Evolutionary conservation across 148 eudicot genomes (phyloP).

Genomic region (Chenopodium quinoa): DNA sequence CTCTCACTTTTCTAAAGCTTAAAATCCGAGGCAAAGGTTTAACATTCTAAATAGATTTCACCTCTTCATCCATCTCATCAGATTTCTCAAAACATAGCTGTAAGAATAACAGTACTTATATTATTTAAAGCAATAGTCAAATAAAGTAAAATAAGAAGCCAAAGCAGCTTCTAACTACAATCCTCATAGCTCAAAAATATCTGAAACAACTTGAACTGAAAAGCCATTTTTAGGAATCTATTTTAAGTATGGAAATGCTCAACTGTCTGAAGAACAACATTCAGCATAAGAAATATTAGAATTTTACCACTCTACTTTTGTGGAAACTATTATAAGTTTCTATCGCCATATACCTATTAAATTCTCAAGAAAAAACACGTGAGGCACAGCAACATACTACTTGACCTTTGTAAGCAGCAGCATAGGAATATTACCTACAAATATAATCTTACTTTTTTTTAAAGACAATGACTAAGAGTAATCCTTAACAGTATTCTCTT

Average conservation of each 20-base stretch:
- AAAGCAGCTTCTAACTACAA: slow-evolving; percentile 13
- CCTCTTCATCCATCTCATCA: slow-evolving; percentile 23
- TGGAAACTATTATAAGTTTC: slow-evolving; percentile 4
- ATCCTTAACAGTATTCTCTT: slow-evolving; percentile 19
- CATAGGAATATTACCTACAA: slow-evolving; percentile 18
- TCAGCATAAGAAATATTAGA: not conserved
- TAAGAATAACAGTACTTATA: not conserved
- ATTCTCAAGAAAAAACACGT: not conserved
- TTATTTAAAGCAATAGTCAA: not conserved
- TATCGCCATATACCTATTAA: slow-evolving; percentile 13
- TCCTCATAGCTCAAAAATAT: slow-evolving; percentile 24
- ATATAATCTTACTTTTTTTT: not conserved
- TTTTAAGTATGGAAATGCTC: slow-evolving; percentile 15
- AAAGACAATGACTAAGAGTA: slow-evolving; percentile 4
- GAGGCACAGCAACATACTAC: not conserved
- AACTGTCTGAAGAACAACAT: slow-evolving; percentile 10
- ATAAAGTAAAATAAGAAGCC: not conserved
- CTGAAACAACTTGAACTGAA: slow-evolving; percentile 24
- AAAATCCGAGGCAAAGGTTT: not conserved
- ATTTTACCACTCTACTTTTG: slow-evolving; percentile 6
- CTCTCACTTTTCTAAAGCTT: not conserved
- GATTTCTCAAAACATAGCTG: slow-evolving; percentile 21
- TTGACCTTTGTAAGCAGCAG: not conserved
- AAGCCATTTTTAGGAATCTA: slow-evolving; percentile 18
- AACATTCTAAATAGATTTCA: slow-evolving; percentile 21